phyloP scores from a whole-genome alignment of 2,329 filamentous ascomycete species.

The Hypoxylon sp. region DNA sequence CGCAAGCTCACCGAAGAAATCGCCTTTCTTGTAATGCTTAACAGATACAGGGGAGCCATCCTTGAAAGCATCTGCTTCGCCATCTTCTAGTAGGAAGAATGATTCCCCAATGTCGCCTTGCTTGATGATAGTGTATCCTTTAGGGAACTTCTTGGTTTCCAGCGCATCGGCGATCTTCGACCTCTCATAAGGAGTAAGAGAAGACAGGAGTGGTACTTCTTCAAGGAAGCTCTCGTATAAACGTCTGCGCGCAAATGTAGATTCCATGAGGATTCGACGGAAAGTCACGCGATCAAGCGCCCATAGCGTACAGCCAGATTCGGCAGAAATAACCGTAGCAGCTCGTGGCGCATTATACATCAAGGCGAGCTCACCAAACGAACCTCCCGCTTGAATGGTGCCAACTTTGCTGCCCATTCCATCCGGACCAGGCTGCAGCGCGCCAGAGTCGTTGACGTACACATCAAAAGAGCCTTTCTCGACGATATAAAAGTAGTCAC shows the following conservation, averaged over 20 bases:
- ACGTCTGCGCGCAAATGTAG: slow-evolving; percentile 92
- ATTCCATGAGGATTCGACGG: slow-evolving; percentile 98
- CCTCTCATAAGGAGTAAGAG: slow-evolving; percentile 90
- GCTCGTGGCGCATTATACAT: slow-evolving; percentile 99
- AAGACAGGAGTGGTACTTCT: slow-evolving; percentile 87
- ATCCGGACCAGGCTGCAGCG: slow-evolving; percentile 82
- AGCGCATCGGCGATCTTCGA: slow-evolving; percentile 98
- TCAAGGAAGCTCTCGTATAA: slow-evolving; percentile 98
- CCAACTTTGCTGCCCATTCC: slow-evolving; percentile 88
- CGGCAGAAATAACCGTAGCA: slow-evolving; percentile 89
- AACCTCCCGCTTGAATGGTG: slow-evolving; percentile 87
- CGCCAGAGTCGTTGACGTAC: slow-evolving; percentile 85
- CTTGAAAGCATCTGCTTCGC: slow-evolving; percentile 90
- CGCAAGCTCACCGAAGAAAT: slow-evolving; percentile 97
- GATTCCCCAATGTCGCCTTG: slow-evolving; percentile 93
- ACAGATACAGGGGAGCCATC: slow-evolving; percentile 78
- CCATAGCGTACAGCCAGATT: slow-evolving; percentile 87
- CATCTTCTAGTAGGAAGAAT: slow-evolving; percentile 91
- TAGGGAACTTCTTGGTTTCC: slow-evolving; percentile 87
- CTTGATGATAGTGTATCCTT: slow-evolving; percentile 86
- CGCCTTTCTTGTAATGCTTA: slow-evolving; percentile 88
- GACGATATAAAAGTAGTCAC: slow-evolving; percentile 98
- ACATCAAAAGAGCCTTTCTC: slow-evolving; percentile 93
- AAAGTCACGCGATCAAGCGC: slow-evolving; percentile 96
- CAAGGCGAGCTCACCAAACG: slow-evolving; percentile 94